Evolutionary conservation across 495 filamentous ascomycete genomes (phyloP).

Genomic region (Trichoderma parareesei): DNA sequence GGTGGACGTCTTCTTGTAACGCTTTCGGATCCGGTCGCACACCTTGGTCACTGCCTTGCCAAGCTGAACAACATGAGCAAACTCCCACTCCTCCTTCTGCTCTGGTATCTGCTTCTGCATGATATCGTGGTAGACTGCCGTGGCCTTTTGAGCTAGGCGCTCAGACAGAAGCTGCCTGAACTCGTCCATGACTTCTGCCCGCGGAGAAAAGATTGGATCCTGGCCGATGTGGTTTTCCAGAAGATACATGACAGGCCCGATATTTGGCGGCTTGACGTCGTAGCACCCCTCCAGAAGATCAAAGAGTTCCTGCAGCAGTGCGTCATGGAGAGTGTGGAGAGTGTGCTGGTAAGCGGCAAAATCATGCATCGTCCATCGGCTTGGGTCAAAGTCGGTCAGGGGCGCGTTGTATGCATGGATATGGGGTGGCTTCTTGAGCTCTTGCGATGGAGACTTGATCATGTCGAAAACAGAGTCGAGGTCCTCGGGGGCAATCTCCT

Average conservation of each 20-base stretch:
- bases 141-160: conserved; percentile 65
- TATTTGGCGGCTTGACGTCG: conserved; percentile 69
- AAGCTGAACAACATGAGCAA: conserved; percentile 78
- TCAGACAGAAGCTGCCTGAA: conserved; percentile 63
- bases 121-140: conserved; percentile 61
- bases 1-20: conserved; percentile 79
- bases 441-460: conserved; percentile 60
- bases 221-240: conserved; percentile 73
- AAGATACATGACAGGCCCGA: conserved; percentile 74
- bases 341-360: conserved; percentile 66
- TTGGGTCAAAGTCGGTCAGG: conserved; percentile 36
- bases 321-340: conserved; percentile 68
- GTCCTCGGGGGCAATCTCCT: conserved; percentile 71
- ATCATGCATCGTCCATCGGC: conserved; percentile 74
- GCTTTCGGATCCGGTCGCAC: conserved; percentile 78
- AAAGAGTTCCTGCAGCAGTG: conserved; percentile 79
- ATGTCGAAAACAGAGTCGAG: conserved; percentile 76
- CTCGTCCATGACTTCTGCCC: conserved; percentile 55
- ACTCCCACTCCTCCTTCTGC: conserved; percentile 70
- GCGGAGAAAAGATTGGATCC: conserved; percentile 66
- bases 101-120: conserved; percentile 67
- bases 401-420: conserved; percentile 32
- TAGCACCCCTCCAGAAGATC: conserved; percentile 80
- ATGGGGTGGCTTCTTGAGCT: conserved; percentile 44
- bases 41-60: conserved; percentile 77